phyloP scores from a whole-genome alignment of 495 filamentous ascomycete species.

The Hypoxylon intermedium region DNA sequence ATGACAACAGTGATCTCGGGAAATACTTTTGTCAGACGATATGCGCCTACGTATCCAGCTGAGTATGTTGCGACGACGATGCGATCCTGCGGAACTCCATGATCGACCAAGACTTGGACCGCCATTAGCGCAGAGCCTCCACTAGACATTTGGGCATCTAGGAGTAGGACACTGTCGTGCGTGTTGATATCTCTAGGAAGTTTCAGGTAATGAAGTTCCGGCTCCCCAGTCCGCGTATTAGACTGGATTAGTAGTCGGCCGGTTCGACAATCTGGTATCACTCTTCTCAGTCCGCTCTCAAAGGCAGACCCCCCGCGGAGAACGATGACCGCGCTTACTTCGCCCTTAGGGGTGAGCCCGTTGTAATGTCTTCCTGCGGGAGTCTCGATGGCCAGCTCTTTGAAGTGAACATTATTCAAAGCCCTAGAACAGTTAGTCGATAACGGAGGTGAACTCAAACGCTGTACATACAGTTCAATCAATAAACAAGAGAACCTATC shows the following conservation, averaged over 20 bases:
- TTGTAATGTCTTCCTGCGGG: slow-evolving; percentile 69
- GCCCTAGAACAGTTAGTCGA: slow-evolving; percentile 58
- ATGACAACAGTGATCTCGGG: slow-evolving; percentile 85
- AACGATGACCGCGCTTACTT: slow-evolving; percentile 85
- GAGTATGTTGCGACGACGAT: slow-evolving; percentile 91
- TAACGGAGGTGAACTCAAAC: background rate
- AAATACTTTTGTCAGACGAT: slow-evolving; percentile 83
- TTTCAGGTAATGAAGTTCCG: slow-evolving; percentile 87
- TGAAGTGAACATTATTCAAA: slow-evolving; percentile 73
- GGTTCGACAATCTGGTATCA: slow-evolving; percentile 88
- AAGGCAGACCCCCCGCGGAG: slow-evolving; percentile 85
- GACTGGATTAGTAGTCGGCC: slow-evolving; percentile 91
- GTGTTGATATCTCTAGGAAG: slow-evolving; percentile 71
- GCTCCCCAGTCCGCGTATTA: slow-evolving; percentile 81
- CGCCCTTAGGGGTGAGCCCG: slow-evolving; percentile 70
- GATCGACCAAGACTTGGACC: slow-evolving; percentile 89
- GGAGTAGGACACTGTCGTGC: slow-evolving; percentile 80
- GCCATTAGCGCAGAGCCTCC: slow-evolving; percentile 96
- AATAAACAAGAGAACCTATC: slow-evolving; percentile 84
- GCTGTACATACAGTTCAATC: slow-evolving; percentile 71
- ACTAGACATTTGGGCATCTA: slow-evolving; percentile 93
- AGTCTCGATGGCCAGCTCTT: slow-evolving; percentile 66
- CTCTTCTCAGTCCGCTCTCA: slow-evolving; percentile 85
- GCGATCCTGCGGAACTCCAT: slow-evolving; percentile 83
- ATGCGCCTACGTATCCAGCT: slow-evolving; percentile 80